A percentile compares a stretch with the other conserved stretches of the same genome.
Conservation (phyloP, 1,284 basidiomycete species). For the Athelia psychrophila region DNA sequence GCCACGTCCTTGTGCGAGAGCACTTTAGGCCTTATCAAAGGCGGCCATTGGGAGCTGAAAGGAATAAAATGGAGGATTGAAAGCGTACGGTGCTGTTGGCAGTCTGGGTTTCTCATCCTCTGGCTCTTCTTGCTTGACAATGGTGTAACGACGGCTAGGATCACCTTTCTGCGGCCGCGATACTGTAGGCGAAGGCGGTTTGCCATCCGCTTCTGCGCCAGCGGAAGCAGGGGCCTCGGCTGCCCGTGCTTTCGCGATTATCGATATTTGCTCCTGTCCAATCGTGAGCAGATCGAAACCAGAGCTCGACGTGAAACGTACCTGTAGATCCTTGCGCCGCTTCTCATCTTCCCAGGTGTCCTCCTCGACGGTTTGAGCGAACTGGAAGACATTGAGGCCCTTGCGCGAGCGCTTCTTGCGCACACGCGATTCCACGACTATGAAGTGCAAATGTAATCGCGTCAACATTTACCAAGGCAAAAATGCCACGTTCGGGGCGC, state of each 20-base stretch:
- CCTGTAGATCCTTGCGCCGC: conserved; percentile 58
- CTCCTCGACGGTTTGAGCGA: conserved; percentile 73
- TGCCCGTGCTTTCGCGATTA: conserved; percentile 17
- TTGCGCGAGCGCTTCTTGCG: conserved; percentile 61
- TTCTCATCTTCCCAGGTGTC: conserved; percentile 61
- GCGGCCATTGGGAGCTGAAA: conserved; percentile 3
- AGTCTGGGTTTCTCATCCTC: conserved; percentile 20
- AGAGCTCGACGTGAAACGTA: conserved; percentile 21
- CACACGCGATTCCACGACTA: conserved; percentile 62
- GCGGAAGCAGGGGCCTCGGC: conserved; percentile 18
- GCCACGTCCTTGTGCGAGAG: conserved; percentile 48
- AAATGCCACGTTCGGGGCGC: conserved; percentile 16
- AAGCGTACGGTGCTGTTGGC: conserved; percentile 29
- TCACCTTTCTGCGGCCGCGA: conserved; percentile 20
- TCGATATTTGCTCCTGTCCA: conserved; percentile 48
- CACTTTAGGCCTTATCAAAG: conserved; percentile 46
- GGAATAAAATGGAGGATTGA: not conserved
- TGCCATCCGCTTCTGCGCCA: conserved; percentile 15
- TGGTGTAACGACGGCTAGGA: conserved; percentile 39
- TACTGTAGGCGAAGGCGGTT: not conserved
- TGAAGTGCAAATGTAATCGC: conserved; percentile 2
- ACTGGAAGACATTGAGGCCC: conserved; percentile 67
- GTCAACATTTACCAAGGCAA: conserved; percentile 10
- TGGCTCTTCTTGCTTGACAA: conserved; percentile 31
- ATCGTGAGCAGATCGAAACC: not conserved